phyloP scores from a whole-genome alignment of 2,329 filamentous ascomycete genomes.

The Xylariaceae sp. region DNA sequence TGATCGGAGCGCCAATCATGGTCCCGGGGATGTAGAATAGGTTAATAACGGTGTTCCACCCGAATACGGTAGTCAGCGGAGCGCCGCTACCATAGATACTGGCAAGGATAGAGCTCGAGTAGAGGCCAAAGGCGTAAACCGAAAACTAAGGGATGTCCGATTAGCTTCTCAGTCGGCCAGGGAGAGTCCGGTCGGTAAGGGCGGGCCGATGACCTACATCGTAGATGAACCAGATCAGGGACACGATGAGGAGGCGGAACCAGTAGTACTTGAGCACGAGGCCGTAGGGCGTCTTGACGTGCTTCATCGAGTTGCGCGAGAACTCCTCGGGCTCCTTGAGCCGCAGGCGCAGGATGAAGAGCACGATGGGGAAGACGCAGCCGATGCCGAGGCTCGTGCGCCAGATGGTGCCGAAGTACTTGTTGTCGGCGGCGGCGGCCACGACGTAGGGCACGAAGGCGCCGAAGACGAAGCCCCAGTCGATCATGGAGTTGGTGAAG shows the following conservation, averaged over 20 bases:
- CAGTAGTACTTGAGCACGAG: conserved; percentile 62
- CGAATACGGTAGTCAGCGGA: conserved; percentile 69
- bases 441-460: conserved; percentile 64
- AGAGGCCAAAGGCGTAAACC: conserved; percentile 78
- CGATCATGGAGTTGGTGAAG: conserved; percentile 84
- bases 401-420: conserved; percentile 70
- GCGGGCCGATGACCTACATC: conserved; percentile 40
- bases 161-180: too few relatives aligned
- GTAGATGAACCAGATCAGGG: conserved; percentile 78
- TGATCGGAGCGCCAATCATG: conserved; percentile 65
- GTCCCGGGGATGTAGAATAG: conserved; percentile 84
- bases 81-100: conserved; percentile 52
- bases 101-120: conserved; percentile 65
- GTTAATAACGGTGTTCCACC: conserved; percentile 85
- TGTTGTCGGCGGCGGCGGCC: conserved; percentile 47
- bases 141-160: conserved; percentile 49
- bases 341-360: conserved; percentile 64
- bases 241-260: conserved; percentile 61
- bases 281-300: conserved; percentile 45
- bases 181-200: not conserved
- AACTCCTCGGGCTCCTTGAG: conserved; percentile 76
- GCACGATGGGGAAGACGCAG: conserved; percentile 64
- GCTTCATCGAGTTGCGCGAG: conserved; percentile 59
- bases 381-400: conserved; percentile 72
- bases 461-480: conserved; percentile 73